phyloP scores from a whole-genome alignment of 2,329 filamentous ascomycete genomes.

The Botrytis paeoniae region DNA sequence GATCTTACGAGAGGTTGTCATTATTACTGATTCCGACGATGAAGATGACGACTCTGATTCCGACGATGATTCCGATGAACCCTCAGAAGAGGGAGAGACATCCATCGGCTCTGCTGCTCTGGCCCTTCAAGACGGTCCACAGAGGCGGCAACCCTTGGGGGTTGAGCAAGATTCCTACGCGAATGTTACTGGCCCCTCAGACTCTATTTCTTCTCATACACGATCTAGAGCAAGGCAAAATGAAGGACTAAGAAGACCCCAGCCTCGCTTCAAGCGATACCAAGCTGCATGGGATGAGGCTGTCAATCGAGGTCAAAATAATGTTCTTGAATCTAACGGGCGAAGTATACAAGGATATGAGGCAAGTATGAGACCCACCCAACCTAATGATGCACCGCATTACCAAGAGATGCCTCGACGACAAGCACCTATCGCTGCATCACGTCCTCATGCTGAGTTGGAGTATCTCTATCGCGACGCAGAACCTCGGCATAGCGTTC shows the following conservation, averaged over 20 bases:
- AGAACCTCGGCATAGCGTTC: slow-evolving; percentile 4
- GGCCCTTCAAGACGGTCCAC: slow-evolving; percentile 20
- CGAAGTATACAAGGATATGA: slow-evolving; percentile 9
- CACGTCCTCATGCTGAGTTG: not conserved
- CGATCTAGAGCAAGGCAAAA: slow-evolving; percentile 1
- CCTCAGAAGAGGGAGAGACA: slow-evolving; percentile 27
- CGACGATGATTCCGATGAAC: slow-evolving; percentile 23
- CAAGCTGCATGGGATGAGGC: slow-evolving; percentile 39
- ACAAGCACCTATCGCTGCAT: not conserved
- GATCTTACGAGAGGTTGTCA: slow-evolving; percentile 63
- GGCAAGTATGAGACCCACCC: slow-evolving; percentile 18
- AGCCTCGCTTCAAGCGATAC: slow-evolving; percentile 38
- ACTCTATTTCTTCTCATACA: slow-evolving; percentile 2
- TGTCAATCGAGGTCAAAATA: slow-evolving; percentile 29
- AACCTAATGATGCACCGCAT: not conserved
- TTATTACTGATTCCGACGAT: slow-evolving; percentile 47
- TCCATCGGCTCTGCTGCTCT: slow-evolving; percentile 24
- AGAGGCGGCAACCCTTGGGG: slow-evolving; percentile 7
- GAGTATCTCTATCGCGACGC: slow-evolving; percentile 1
- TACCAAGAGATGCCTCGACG: slow-evolving; percentile 1
- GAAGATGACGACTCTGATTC: slow-evolving; percentile 23
- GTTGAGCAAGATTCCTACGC: not conserved
- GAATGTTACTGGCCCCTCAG: not conserved
- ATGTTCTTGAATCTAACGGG: not conserved
- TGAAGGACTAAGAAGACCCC: slow-evolving; percentile 23